These are phyloP conservation scores for Phaseolus coccineus DNA, from an alignment of 331 rosid genomes.

Conservation along the genomic window DNA sequence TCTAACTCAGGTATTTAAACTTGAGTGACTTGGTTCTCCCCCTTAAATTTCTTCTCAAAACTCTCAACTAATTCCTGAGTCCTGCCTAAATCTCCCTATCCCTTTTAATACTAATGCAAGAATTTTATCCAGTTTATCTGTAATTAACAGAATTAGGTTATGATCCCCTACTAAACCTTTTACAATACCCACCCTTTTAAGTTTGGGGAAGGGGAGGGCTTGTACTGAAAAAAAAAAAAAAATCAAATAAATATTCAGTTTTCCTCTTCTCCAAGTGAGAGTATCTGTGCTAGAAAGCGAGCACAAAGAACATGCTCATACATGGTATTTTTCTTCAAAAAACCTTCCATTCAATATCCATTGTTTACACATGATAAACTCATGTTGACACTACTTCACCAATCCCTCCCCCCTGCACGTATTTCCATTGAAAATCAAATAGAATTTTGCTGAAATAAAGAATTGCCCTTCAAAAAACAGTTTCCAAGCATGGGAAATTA, in stretches of 20 bases:
- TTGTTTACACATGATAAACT: not conserved
- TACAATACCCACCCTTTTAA: not conserved
- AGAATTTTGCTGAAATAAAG: not conserved
- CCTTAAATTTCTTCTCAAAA: not conserved
- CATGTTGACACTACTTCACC: not conserved
- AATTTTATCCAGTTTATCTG: not conserved
- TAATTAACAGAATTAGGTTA: not conserved
- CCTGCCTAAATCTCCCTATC: not conserved
- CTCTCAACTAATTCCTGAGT: not conserved
- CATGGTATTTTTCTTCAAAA: not conserved
- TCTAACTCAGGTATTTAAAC: not conserved
- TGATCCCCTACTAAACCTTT: not conserved
- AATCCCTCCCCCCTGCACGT: not conserved
- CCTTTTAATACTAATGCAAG: not conserved
- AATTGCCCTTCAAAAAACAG: not conserved
- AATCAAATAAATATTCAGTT: not conserved
- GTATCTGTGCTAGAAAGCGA: not conserved
- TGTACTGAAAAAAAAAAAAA: not conserved
- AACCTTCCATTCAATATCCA: not conserved
- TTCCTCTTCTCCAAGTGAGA: not conserved
- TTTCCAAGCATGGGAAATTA: not conserved
- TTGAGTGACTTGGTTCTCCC: not conserved
- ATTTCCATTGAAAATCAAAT: not conserved
- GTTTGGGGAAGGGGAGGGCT: not conserved
- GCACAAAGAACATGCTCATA: slow-evolving; percentile 14